Conservation (phyloP, 2,329 filamentous ascomycete genomes). For the Hypoxylon sp. region DNA sequence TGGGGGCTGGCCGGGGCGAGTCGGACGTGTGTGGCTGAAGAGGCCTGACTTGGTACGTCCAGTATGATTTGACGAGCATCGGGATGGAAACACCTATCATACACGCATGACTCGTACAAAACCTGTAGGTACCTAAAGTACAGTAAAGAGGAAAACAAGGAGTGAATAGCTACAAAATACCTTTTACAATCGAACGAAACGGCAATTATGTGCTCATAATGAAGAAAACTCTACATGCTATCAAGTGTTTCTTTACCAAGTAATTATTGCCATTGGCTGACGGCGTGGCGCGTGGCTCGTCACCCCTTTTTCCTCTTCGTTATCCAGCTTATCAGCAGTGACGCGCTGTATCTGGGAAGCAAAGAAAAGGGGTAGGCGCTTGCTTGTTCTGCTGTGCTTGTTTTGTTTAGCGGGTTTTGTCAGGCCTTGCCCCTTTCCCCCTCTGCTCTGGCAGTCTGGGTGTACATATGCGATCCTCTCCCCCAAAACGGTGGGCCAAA, state of each 20-base stretch:
- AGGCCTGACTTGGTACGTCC: too few relatives aligned
- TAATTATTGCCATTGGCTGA: slow-evolving; percentile 8
- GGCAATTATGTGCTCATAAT: slow-evolving; percentile 20
- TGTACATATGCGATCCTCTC: too few relatives aligned
- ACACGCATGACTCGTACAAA: too few relatives aligned
- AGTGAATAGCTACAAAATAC: too few relatives aligned
- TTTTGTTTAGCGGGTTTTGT: slow-evolving; percentile 9
- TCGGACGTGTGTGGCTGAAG: too few relatives aligned
- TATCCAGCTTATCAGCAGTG: background rate
- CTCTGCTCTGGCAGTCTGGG: too few relatives aligned
- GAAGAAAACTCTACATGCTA: background rate
- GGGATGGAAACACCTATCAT: background rate
- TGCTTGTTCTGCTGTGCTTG: too few relatives aligned
- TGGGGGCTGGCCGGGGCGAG: too few relatives aligned
- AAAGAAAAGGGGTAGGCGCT: slow-evolving; percentile 8
- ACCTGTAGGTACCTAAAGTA: background rate
- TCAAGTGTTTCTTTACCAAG: slow-evolving; percentile 13
- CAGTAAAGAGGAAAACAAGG: background rate
- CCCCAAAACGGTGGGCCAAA: slow-evolving; percentile 25
- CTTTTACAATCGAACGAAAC: too few relatives aligned
- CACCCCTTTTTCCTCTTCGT: slow-evolving; percentile 13
- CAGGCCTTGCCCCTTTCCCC: slow-evolving; percentile 1
- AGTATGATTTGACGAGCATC: too few relatives aligned
- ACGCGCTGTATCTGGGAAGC: background rate
- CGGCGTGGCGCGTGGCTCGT: background rate